Evolutionary conservation across 1,139 yeast genomes (phyloP).

Genomic region (Yamadazyma dendronema): DNA sequence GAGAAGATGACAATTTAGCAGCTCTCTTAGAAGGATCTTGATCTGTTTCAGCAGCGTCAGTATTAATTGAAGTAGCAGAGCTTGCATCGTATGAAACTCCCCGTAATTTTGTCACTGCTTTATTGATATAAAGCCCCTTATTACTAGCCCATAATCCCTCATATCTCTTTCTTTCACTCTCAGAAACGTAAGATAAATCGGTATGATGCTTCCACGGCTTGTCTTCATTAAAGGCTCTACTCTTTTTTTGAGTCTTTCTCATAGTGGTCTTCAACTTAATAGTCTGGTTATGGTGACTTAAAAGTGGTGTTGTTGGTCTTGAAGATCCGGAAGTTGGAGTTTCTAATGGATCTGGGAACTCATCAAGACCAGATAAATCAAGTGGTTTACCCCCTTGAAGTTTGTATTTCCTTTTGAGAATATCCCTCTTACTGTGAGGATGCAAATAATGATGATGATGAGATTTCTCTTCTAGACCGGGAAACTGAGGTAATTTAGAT

Average conservation of each 20-base stretch:
- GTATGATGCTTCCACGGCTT: slow-evolving; percentile 94
- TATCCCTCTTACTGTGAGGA: slow-evolving; percentile 6
- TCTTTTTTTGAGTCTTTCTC: slow-evolving; percentile 55
- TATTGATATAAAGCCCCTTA: slow-evolving; percentile 58
- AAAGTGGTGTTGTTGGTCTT: slow-evolving; percentile 16
- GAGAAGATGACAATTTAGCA: slow-evolving; percentile 29
- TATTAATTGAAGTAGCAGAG: neutral
- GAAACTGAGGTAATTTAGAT: slow-evolving; percentile 27
- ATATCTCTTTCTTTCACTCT: slow-evolving; percentile 78
- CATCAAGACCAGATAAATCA: slow-evolving; percentile 18
- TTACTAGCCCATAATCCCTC: slow-evolving; percentile 95
- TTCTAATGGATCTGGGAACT: slow-evolving; percentile 13
- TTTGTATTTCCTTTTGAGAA: slow-evolving; percentile 18
- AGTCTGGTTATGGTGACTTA: slow-evolving; percentile 21
- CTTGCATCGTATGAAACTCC: slow-evolving; percentile 31
- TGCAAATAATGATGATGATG: slow-evolving; percentile 7
- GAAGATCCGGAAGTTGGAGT: slow-evolving; percentile 13
- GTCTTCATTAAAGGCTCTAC: slow-evolving; percentile 70
- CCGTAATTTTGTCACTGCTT: slow-evolving; percentile 31
- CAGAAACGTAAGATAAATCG: slow-evolving; percentile 58
- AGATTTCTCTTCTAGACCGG: slow-evolving; percentile 19
- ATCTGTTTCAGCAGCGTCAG: slow-evolving; percentile 7
- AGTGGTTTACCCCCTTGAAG: slow-evolving; percentile 18
- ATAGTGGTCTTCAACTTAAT: slow-evolving; percentile 63
- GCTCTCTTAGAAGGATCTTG: slow-evolving; percentile 28